phyloP scores from a whole-genome alignment of 305 asterid genomes.

The Plantago lanceolata region DNA sequence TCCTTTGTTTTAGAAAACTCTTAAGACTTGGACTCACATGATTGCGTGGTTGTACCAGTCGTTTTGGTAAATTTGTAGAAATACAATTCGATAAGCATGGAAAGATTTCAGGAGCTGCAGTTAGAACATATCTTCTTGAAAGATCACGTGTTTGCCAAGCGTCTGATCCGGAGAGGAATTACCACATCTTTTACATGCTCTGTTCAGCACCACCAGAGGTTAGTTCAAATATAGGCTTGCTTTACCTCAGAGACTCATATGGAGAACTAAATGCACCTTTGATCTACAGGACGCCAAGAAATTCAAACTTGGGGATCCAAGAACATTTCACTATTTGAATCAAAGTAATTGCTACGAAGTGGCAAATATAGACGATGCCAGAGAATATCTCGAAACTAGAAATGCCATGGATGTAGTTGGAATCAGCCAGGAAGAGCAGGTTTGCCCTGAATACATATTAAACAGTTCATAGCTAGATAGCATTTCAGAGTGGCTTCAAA shows the following conservation, averaged over 20 bases:
- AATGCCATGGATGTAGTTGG: slow-evolving; percentile 97
- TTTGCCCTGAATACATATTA: slow-evolving; percentile 9
- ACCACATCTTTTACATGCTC: slow-evolving; percentile 93
- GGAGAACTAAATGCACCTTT: slow-evolving; percentile 25
- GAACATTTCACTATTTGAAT: slow-evolving; percentile 71
- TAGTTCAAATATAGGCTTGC: slow-evolving; percentile 24
- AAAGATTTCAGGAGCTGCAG: slow-evolving; percentile 96
- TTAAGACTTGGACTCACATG: slow-evolving; percentile 31
- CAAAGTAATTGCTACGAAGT: slow-evolving; percentile 78
- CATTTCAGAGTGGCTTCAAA: neutral
- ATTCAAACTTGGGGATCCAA: slow-evolving; percentile 75
- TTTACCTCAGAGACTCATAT: neutral
- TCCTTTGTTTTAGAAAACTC: slow-evolving; percentile 13
- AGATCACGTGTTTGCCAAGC: slow-evolving; percentile 98
- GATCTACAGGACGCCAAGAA: slow-evolving; percentile 61
- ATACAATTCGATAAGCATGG: slow-evolving; percentile 84
- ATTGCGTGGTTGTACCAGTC: slow-evolving; percentile 66
- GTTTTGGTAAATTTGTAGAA: slow-evolving; percentile 96
- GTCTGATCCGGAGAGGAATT: slow-evolving; percentile 91
- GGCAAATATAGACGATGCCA: slow-evolving; percentile 78
- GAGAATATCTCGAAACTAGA: slow-evolving; percentile 83
- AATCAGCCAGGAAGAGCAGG: slow-evolving; percentile 88
- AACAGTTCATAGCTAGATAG: neutral
- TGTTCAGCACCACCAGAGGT: slow-evolving; percentile 97
- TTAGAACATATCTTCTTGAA: slow-evolving; percentile 90